Conservation (phyloP, 2,329 filamentous ascomycete species). For the Teratosphaeria epicoccoides region DNA sequence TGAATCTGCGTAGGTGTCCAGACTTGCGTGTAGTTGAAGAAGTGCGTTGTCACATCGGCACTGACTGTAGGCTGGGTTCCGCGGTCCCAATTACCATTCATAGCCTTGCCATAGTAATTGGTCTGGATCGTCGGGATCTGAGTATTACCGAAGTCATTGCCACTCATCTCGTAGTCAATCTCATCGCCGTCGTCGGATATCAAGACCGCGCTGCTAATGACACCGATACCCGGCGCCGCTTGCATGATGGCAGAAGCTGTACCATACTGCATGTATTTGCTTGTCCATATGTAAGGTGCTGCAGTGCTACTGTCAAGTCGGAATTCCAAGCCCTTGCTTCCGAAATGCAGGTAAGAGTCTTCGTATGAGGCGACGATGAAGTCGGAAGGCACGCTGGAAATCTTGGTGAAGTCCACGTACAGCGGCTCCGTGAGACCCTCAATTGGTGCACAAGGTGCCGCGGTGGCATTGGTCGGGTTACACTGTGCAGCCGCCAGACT, state of each 20-base stretch:
- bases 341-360: background rate
- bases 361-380: background rate
- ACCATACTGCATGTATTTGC: background rate
- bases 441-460: background rate
- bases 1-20: background rate
- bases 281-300: background rate
- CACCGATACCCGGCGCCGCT: background rate
- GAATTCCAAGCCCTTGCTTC: background rate
- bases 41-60: background rate
- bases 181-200: background rate
- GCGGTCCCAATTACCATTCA: background rate
- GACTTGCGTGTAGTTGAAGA: background rate
- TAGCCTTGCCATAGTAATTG: conserved; percentile 1
- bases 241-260: background rate
- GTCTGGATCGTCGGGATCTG: background rate
- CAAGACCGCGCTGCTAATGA: background rate
- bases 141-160: background rate
- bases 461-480: background rate
- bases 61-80: background rate
- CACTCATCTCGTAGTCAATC: background rate
- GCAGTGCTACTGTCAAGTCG: background rate
- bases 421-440: background rate
- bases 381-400: background rate
- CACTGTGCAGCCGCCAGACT: background rate
- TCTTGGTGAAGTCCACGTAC: background rate